A percentile compares a stretch with the other conserved stretches of the same genome.
These are phyloP conservation scores for Dioscorea alata DNA, from an alignment of 106 monocot genomes.

Conservation along the genomic window DNA sequence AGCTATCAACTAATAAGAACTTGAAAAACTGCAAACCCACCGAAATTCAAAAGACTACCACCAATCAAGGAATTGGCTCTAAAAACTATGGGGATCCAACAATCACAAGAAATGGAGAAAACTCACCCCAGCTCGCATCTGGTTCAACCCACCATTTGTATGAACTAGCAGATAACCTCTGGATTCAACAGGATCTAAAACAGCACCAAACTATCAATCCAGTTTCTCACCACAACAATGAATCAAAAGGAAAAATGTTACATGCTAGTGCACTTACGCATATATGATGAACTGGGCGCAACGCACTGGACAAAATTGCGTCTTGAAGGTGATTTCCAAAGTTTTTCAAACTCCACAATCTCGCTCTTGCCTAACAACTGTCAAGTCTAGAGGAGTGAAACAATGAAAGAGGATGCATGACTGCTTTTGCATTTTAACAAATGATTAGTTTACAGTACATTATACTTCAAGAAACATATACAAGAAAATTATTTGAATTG, in stretches of 20 bases:
- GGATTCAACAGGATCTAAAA: slow-evolving; percentile 48
- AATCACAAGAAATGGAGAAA: too few relatives aligned
- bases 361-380: slow-evolving; percentile 38
- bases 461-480: not conserved
- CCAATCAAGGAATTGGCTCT: too few relatives aligned
- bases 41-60: too few relatives aligned
- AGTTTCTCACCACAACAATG: slow-evolving; percentile 3
- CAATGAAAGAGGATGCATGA: slow-evolving; percentile 27
- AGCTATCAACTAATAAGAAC: too few relatives aligned
- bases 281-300: slow-evolving; percentile 32
- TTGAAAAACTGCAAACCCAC: too few relatives aligned
- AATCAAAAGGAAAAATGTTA: not conserved
- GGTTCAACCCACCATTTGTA: slow-evolving; percentile 93
- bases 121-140: slow-evolving; percentile 93
- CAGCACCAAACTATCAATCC: not conserved
- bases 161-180: slow-evolving; percentile 78
- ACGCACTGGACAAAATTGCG: slow-evolving; percentile 55
- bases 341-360: slow-evolving; percentile 31
- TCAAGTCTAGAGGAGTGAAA: slow-evolving; percentile 50
- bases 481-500: not conserved
- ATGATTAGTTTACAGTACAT: too few relatives aligned
- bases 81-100: too few relatives aligned
- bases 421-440: slow-evolving; percentile 1
- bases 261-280: slow-evolving; percentile 20
- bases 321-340: slow-evolving; percentile 60